Evolutionary conservation across 192 early-diverging fungal species (phyloP).

Genomic region (Podila minutissima): DNA sequence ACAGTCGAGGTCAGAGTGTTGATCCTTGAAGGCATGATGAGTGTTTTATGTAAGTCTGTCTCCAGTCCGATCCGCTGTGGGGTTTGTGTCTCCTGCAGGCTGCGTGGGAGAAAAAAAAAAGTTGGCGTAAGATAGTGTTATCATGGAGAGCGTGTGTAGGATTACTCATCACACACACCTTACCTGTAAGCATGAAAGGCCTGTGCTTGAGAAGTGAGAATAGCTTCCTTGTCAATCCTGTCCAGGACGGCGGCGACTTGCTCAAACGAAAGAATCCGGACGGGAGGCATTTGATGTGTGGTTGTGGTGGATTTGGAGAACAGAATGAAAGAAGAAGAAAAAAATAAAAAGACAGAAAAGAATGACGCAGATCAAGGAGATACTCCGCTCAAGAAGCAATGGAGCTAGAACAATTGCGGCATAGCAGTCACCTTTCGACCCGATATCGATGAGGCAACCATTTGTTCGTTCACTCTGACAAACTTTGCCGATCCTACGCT

Average conservation of each 20-base stretch:
- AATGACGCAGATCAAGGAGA: background rate
- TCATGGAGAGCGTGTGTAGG: background rate
- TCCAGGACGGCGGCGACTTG: conserved; percentile 39
- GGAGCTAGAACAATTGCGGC: background rate
- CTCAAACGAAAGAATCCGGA: conserved; percentile 35
- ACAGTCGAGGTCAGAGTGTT: conserved; percentile 51
- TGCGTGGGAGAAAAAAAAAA: too few relatives aligned
- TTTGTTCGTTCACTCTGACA: too few relatives aligned
- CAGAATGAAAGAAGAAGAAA: background rate
- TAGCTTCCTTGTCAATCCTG: conserved; percentile 18
- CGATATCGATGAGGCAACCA: too few relatives aligned
- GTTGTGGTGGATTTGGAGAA: background rate
- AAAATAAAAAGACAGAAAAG: background rate
- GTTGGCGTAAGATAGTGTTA: too few relatives aligned
- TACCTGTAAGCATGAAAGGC: conserved; percentile 49
- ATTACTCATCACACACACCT: too few relatives aligned
- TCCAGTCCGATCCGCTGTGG: conserved; percentile 53
- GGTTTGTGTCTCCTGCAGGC: conserved; percentile 43
- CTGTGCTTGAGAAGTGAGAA: conserved; percentile 31
- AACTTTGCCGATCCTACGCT: too few relatives aligned
- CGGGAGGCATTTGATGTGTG: conserved; percentile 21
- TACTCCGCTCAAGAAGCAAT: background rate
- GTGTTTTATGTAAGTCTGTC: conserved; percentile 47
- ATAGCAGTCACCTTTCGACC: background rate
- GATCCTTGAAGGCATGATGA: conserved; percentile 64